Evolutionary conservation across 257 asterid genomes (phyloP).

Genomic region (Nicotiana benthamiana): DNA sequence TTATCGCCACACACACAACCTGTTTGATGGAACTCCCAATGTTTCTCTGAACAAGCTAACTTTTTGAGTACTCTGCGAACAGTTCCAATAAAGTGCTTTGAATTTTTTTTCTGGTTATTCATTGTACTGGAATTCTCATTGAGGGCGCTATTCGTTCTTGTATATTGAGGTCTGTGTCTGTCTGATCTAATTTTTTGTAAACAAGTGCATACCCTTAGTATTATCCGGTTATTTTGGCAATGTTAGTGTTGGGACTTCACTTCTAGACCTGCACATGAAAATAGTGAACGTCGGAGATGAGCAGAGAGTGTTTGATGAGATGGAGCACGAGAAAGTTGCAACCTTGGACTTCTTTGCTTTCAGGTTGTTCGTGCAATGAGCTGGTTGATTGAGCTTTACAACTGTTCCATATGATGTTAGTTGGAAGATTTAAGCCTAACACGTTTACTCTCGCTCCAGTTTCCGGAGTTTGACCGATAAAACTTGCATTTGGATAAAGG

Average conservation of each 20-base stretch:
- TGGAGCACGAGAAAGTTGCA: too few species aligned
- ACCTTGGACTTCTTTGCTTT: too few species aligned
- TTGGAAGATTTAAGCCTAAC: slow-evolving; percentile 38
- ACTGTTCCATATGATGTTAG: too few species aligned
- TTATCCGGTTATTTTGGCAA: slow-evolving; percentile 52
- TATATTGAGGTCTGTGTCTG: slow-evolving; percentile 47
- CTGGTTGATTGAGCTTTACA: too few species aligned
- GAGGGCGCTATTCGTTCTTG: slow-evolving; percentile 67
- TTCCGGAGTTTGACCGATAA: slow-evolving; percentile 59
- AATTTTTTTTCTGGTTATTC: slow-evolving; percentile 34
- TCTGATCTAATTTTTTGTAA: slow-evolving; percentile 34
- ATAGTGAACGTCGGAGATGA: slow-evolving; percentile 36
- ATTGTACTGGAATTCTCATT: slow-evolving; percentile 31
- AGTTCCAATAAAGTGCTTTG: slow-evolving; percentile 32
- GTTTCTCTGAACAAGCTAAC: too few species aligned
- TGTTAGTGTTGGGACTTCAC: slow-evolving; percentile 80
- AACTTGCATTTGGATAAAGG: slow-evolving; percentile 37
- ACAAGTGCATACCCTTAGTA: slow-evolving; percentile 62
- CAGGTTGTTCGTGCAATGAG: too few species aligned
- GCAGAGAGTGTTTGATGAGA: neutral
- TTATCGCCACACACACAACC: too few species aligned
- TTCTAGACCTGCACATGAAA: slow-evolving; percentile 70
- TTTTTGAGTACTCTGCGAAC: slow-evolving; percentile 28
- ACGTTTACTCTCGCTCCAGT: slow-evolving; percentile 21
- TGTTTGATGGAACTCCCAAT: too few species aligned